phyloP scores from a whole-genome alignment of 1,139 yeast genomes.

The Nematodospora anomalae region DNA sequence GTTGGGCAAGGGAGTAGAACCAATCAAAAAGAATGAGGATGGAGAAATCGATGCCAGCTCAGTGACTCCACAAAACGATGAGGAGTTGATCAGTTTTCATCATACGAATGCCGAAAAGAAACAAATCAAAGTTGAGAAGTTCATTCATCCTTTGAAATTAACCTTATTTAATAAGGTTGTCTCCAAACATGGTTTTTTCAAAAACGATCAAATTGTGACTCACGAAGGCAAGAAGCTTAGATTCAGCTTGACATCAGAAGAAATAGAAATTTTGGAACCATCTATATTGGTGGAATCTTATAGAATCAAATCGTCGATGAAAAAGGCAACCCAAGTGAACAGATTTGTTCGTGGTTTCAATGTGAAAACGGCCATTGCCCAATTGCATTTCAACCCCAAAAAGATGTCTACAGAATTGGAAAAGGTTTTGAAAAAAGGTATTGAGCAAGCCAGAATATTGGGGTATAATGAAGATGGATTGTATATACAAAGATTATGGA shows the following conservation, averaged over 20 bases:
- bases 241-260: conserved; percentile 58
- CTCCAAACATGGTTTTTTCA: conserved; percentile 68
- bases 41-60: conserved; percentile 8
- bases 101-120: conserved; percentile 27
- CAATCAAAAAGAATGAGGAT: conserved; percentile 12
- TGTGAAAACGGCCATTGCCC: conserved; percentile 82
- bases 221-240: conserved; percentile 53
- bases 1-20: conserved; percentile 14
- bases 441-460: conserved; percentile 63
- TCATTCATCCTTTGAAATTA: conserved; percentile 71
- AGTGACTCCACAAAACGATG: conserved; percentile 33
- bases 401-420: conserved; percentile 79
- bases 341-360: conserved; percentile 72
- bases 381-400: conserved; percentile 85
- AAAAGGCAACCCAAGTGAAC: conserved; percentile 81
- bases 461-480: conserved; percentile 62
- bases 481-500: conserved; percentile 84
- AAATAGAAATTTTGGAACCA: conserved; percentile 81
- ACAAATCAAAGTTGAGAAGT: conserved; percentile 35
- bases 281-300: conserved; percentile 74
- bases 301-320: conserved; percentile 81
- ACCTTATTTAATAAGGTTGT: conserved; percentile 64
- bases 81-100: conserved; percentile 35
- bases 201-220: conserved; percentile 56
- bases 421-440: conserved; percentile 69